A percentile compares a stretch with the other conserved stretches of the same genome.
Evolutionary conservation across 2,329 filamentous ascomycete genomes (phyloP).

Genomic region (Seiridium unicorne): DNA sequence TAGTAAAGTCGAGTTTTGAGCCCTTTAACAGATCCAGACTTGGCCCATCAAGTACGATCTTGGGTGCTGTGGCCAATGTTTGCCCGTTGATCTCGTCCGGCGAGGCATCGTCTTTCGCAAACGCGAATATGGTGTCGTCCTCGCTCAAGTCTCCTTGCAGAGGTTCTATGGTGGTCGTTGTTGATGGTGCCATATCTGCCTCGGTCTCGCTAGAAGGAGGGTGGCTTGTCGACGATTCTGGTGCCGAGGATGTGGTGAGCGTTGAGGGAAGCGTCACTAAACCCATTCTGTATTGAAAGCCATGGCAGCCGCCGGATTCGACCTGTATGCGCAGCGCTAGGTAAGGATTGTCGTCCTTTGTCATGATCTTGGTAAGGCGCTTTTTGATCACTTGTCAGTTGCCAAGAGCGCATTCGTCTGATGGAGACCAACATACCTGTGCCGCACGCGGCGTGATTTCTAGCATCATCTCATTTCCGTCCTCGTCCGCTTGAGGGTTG

Average conservation of each 20-base stretch:
- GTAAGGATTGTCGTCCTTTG: conserved; percentile 69
- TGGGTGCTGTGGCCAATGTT: conserved; percentile 48
- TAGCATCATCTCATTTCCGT: conserved; percentile 80
- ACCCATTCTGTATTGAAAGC: conserved; percentile 96
- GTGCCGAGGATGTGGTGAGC: conserved; percentile 17
- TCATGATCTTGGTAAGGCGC: conserved; percentile 77
- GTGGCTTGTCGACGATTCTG: conserved; percentile 22
- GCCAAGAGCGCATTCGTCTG: not conserved
- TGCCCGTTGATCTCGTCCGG: conserved; percentile 8
- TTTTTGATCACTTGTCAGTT: conserved; percentile 19
- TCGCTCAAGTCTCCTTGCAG: conserved; percentile 40
- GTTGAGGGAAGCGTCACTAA: conserved; percentile 61
- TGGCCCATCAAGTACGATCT: conserved; percentile 83
- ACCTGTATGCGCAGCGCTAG: conserved; percentile 89
- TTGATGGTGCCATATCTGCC: conserved; percentile 22
- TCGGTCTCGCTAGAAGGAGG: conserved; percentile 26
- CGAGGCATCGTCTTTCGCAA: conserved; percentile 50
- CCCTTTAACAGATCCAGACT: conserved; percentile 87
- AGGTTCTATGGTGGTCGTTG: conserved; percentile 20
- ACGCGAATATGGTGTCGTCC: conserved; percentile 88
- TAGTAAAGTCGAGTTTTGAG: conserved; percentile 94
- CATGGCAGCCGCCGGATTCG: conserved; percentile 92
- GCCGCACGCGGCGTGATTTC: conserved; percentile 83
- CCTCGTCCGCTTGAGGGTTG: conserved; percentile 78
- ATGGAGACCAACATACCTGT: conserved; percentile 51